phyloP scores from a whole-genome alignment of 1,139 yeast genomes.

The Kluyveromyces marxianus region DNA sequence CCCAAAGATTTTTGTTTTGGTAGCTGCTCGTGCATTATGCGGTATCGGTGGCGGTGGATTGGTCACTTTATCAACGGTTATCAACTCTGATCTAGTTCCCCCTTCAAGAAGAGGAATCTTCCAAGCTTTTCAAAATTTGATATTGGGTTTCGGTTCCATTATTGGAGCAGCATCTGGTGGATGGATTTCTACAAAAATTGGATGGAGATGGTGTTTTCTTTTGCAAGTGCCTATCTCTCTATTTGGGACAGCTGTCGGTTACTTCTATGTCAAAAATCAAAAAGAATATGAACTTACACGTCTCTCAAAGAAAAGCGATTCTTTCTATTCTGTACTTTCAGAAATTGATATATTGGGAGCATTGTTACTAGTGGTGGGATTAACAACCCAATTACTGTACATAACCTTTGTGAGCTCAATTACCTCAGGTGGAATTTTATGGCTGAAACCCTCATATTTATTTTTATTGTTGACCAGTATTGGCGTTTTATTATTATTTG shows the following conservation, averaged over 20 bases:
- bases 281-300: conserved; percentile 12
- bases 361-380: conserved; percentile 39
- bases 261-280: conserved; percentile 29
- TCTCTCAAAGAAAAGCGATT: conserved; percentile 16
- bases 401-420: conserved; percentile 23
- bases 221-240: conserved; percentile 55
- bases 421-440: conserved; percentile 1
- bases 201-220: conserved; percentile 63
- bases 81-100: conserved; percentile 12
- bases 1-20: conserved; percentile 7
- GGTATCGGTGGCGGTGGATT: conserved; percentile 14
- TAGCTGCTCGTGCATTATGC: conserved; percentile 11
- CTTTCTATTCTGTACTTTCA: conserved; percentile 26
- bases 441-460: conserved; percentile 9
- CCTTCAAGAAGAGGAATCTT: conserved; percentile 7
- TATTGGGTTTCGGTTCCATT: conserved; percentile 12
- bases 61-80: conserved; percentile 11
- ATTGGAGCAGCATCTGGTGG: conserved; percentile 47
- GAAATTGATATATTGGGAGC: conserved; percentile 67
- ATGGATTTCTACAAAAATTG: conserved; percentile 50
- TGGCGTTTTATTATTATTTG: conserved; percentile 15
- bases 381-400: conserved; percentile 30
- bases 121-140: conserved; percentile 6
- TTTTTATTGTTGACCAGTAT: conserved; percentile 9
- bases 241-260: conserved; percentile 34